phyloP scores from a whole-genome alignment of 2,329 filamentous ascomycete genomes.

The Talaromyces sp. region DNA sequence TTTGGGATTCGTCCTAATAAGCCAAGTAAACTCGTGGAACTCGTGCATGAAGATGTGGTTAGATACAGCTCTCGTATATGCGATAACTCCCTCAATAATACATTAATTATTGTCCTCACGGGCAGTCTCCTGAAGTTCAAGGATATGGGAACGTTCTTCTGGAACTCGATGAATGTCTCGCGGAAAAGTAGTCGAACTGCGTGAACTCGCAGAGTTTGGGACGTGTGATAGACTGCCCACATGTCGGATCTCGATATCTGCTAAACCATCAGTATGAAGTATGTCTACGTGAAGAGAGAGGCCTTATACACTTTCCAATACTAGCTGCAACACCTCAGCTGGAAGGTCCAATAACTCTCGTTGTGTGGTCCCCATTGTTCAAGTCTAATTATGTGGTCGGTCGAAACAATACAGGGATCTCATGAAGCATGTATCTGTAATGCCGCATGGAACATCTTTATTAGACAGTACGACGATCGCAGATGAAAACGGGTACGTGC shows the following conservation, averaged over 20 bases:
- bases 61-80: not conserved
- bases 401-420: slow-evolving; percentile 15
- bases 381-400: not conserved
- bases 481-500: not conserved
- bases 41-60: not conserved
- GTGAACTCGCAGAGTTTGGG: not conserved
- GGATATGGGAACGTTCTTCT: not conserved
- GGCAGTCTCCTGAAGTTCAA: not conserved
- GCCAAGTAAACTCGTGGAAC: not conserved
- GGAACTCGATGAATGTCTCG: not conserved
- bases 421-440: slow-evolving; percentile 3
- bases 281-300: not conserved
- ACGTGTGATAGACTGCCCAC: not conserved
- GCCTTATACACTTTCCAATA: not conserved
- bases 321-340: not conserved
- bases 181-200: not conserved
- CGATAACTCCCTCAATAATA: no score
- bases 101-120: no score
- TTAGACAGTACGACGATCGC: not conserved
- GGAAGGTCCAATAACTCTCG: not conserved
- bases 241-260: no score
- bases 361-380: not conserved
- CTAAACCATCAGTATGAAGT: not conserved
- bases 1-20: not conserved
- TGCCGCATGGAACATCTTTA: not conserved